Conservation (phyloP, 495 filamentous ascomycete species). For the Podospora anserina region DNA sequence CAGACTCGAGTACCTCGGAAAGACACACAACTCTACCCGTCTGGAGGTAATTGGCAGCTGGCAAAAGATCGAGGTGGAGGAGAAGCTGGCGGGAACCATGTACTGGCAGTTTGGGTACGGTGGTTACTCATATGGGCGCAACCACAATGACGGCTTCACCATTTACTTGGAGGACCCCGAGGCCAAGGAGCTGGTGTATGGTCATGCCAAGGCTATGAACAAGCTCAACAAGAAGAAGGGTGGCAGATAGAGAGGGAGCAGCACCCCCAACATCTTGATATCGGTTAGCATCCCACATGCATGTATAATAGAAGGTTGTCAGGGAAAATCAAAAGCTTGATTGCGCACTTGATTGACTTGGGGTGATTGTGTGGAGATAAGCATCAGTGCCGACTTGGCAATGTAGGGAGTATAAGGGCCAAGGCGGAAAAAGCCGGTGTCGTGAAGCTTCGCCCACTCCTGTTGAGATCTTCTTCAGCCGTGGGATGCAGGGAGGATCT, state of each 20-base stretch:
- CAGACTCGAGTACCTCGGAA: slow-evolving; percentile 37
- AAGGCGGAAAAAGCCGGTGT: slow-evolving; percentile 17
- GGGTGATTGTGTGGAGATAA: neutral
- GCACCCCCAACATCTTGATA: no score
- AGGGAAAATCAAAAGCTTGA: neutral
- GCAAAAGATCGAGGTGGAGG: slow-evolving; percentile 54
- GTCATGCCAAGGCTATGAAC: slow-evolving; percentile 30
- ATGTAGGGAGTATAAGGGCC: slow-evolving; percentile 3
- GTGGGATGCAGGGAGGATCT: neutral
- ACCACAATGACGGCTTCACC: slow-evolving; percentile 59
- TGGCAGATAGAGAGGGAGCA: neutral
- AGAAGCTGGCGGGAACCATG: slow-evolving; percentile 54
- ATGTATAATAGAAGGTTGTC: neutral
- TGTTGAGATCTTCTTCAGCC: neutral
- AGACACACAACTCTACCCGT: slow-evolving; percentile 35
- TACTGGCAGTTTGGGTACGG: slow-evolving; percentile 66
- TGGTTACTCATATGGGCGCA: slow-evolving; percentile 52
- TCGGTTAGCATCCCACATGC: neutral
- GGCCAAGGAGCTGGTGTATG: slow-evolving; percentile 39
- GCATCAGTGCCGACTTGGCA: neutral
- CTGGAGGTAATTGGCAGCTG: slow-evolving; percentile 52
- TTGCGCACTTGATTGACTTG: neutral
- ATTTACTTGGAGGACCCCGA: slow-evolving; percentile 43
- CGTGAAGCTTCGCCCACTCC: slow-evolving; percentile 3
- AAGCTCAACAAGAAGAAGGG: slow-evolving; percentile 24